Evolutionary conservation across 2,329 filamentous ascomycete genomes (phyloP).

Genomic region (Paraphoma sp.): DNA sequence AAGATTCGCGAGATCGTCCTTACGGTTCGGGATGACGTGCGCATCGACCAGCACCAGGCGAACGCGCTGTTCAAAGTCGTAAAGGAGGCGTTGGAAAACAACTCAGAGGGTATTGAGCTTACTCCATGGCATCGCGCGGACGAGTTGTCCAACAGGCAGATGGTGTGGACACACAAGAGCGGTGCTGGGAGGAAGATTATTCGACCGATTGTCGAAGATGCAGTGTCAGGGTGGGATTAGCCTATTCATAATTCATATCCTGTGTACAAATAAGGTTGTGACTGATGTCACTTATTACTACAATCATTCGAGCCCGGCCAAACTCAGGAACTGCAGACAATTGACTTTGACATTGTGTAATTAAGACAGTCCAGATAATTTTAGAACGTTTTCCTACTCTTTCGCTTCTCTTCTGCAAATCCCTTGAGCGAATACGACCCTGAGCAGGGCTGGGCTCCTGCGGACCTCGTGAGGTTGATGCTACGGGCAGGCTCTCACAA

Average conservation of each 20-base stretch:
- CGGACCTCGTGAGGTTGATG: no score
- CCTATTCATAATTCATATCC: background rate
- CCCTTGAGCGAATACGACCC: no score
- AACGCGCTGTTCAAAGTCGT: slow-evolving; percentile 52
- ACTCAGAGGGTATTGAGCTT: slow-evolving; percentile 45
- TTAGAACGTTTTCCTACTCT: no score
- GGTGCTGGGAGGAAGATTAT: slow-evolving; percentile 54
- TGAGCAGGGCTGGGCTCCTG: no score
- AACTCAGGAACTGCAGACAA: background rate
- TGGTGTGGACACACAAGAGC: slow-evolving; percentile 54
- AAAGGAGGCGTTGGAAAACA: slow-evolving; percentile 51
- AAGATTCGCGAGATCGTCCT: slow-evolving; percentile 57
- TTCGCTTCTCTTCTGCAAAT: no score
- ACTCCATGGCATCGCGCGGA: slow-evolving; percentile 53
- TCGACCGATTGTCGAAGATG: slow-evolving; percentile 55
- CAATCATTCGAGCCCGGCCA: background rate
- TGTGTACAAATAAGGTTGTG: background rate
- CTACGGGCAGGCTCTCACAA: no score
- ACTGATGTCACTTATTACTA: background rate
- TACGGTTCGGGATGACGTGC: slow-evolving; percentile 53
- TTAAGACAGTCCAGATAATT: no score
- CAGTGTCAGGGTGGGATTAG: slow-evolving; percentile 51
- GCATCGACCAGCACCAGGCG: slow-evolving; percentile 53
- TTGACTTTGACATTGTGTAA: no score
- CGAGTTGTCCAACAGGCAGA: slow-evolving; percentile 53